Base-by-base conservation (phyloP, 2,329 filamentous ascomycete species). In the Microdochium paspali region DNA sequence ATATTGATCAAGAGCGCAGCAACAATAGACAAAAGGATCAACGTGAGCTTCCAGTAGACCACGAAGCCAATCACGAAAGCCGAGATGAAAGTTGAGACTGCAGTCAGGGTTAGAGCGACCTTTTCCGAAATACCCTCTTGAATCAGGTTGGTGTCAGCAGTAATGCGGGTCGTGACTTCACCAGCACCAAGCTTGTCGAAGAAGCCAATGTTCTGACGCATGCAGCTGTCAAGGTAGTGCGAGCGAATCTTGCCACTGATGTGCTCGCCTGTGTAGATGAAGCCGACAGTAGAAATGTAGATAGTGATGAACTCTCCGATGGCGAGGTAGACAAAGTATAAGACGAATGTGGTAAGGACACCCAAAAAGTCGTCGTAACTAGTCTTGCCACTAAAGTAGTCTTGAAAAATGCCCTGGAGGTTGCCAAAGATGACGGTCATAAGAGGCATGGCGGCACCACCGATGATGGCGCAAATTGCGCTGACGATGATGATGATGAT, bases 61-160 rank as follows among this genome's bases (percentile, higher is more conserved):
- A 91, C 67, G 62, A 95, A 97, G 2, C 86, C 89, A 54, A 98
- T 91, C 48, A 96, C 72, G 54, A 95, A 95, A 15, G 90, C 89
- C 0, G 90, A 83, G 47, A 95, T 69, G 59, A 97, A 97, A 9
- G 88, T 90, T 1, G 90, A 81, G 3, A 90, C 45, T 12, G 87
- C 87, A 13, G 82, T 80, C 48, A 95, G 62, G 0, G 87, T 90
- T 53, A 95, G 69, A 13, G 81, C 82, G 42, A 95, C 78, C 70
- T 95, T 95, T 65, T 95, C 88, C 0, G 88, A 94, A 43, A 98
- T 89, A 48, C 90, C 91, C 55, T 95, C 90, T 64, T 96, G 91
- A 47, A 97, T 84, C 46, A 95, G 72, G 59, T 95, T 96, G 42
- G 89, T 95, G 63, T 97, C 91, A 10, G 90, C 85, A 0, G 91